A percentile compares a stretch with the other conserved stretches of the same genome.
Evolutionary conservation across 179 eudicot genomes (phyloP).

Genomic region (Patellifolia procumbens): DNA sequence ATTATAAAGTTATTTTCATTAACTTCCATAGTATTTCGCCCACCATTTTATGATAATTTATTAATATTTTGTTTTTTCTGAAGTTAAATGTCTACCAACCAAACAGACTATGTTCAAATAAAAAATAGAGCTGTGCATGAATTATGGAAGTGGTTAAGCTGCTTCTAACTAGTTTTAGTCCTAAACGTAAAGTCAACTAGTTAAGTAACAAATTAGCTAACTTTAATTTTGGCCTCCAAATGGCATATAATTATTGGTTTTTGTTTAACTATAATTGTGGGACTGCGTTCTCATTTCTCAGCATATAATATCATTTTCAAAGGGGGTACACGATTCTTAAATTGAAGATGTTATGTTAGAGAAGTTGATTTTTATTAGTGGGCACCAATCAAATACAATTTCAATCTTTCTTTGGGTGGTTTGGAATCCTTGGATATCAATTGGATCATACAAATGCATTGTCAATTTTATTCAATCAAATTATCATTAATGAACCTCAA

Average conservation of each 20-base stretch:
- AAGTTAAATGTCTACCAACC: conserved; percentile 31
- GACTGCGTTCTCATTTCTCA: background rate
- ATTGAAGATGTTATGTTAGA: background rate
- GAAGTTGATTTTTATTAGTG: background rate
- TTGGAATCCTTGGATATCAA: no score
- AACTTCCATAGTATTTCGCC: conserved; percentile 4
- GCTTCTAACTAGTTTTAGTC: conserved; percentile 22
- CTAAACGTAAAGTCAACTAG: conserved; percentile 24
- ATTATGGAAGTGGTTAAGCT: conserved; percentile 31
- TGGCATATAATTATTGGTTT: conserved; percentile 15
- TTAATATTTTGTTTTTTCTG: background rate
- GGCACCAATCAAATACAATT: no score
- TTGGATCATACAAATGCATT: no score
- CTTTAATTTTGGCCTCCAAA: background rate
- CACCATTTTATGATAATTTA: background rate
- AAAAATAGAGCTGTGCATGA: conserved; percentile 3
- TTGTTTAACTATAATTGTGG: background rate
- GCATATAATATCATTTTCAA: conserved; percentile 1
- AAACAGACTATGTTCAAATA: conserved; percentile 9
- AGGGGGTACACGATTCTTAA: background rate
- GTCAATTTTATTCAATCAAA: no score
- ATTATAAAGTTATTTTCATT: background rate
- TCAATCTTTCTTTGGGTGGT: background rate
- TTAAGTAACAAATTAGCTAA: background rate
- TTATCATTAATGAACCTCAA: no score